Evolutionary conservation across 2,329 filamentous ascomycete genomes (phyloP).

Genomic region (Aspergillus latus): DNA sequence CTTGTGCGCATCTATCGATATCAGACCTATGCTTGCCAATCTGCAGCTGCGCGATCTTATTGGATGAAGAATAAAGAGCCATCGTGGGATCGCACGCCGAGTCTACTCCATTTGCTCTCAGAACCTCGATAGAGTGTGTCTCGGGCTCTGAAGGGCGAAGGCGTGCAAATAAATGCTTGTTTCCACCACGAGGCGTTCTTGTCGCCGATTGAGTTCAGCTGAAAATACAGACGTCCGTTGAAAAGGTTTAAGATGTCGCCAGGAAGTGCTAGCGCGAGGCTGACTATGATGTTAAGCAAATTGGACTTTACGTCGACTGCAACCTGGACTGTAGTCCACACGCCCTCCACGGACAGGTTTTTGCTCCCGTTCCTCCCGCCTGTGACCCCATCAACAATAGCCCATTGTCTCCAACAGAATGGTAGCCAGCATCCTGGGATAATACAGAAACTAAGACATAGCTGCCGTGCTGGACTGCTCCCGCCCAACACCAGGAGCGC

Average conservation of each 20-base stretch:
- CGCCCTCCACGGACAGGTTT: background rate
- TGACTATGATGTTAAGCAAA: background rate
- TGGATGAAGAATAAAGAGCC: too few species aligned
- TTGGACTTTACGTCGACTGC: background rate
- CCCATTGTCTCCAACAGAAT: too few species aligned
- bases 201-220: slow-evolving; percentile 21
- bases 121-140: slow-evolving; percentile 51
- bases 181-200: slow-evolving; percentile 9
- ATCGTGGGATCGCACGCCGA: too few species aligned
- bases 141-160: slow-evolving; percentile 19
- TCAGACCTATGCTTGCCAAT: too few species aligned
- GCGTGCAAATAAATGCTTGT: slow-evolving; percentile 12
- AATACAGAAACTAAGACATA: too few species aligned
- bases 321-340: background rate
- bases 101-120: slow-evolving; percentile 35
- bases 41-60: too few species aligned
- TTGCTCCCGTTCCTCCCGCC: background rate
- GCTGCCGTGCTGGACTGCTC: too few species aligned
- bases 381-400: too few species aligned
- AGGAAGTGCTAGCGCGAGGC: background rate
- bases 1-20: too few species aligned
- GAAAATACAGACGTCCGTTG: slow-evolving; percentile 3
- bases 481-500: background rate
- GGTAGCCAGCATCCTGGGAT: too few species aligned
- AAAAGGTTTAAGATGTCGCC: background rate